A percentile compares a stretch with the other conserved stretches of the same genome.
Conservation (phyloP, 169 alveolate genomes). For the Eimeria sp. region DNA sequence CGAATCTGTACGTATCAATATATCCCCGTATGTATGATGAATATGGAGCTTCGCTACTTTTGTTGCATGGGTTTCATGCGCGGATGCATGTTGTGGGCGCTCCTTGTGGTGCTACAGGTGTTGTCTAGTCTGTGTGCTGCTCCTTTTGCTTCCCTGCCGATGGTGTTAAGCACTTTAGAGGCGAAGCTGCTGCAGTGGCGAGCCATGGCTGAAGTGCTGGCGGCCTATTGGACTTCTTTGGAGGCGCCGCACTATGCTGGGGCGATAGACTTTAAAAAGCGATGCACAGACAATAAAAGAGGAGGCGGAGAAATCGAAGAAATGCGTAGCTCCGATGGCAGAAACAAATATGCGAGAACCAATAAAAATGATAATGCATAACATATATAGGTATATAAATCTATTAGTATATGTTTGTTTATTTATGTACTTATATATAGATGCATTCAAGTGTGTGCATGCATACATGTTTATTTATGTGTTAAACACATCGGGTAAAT, state of each 20-base stretch:
- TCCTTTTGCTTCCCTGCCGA: conserved; percentile 38
- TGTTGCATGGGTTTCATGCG: neutral
- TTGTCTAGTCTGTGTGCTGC: conserved; percentile 46
- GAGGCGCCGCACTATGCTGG: conserved; percentile 75
- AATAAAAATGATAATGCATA: conserved; percentile 2
- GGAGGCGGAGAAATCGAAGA: neutral
- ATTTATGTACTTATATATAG: neutral
- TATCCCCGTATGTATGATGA: neutral
- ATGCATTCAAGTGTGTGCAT: neutral
- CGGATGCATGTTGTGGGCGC: neutral
- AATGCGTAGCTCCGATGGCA: neutral
- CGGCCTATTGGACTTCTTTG: conserved; percentile 25
- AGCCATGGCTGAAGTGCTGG: conserved; percentile 42
- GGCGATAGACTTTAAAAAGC: conserved; percentile 39
- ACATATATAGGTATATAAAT: neutral
- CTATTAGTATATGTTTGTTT: neutral
- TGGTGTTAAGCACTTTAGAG: conserved; percentile 34
- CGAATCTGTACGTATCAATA: neutral
- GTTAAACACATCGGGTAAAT: too few relatives aligned
- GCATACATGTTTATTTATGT: neutral
- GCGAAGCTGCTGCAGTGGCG: conserved; percentile 70
- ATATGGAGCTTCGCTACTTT: neutral
- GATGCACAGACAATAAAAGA: neutral
- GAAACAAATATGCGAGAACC: neutral
- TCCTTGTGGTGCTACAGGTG: conserved; percentile 29